Base-by-base conservation (phyloP, 768 basidiomycete species). In the Neoboletus magnificus region DNA sequence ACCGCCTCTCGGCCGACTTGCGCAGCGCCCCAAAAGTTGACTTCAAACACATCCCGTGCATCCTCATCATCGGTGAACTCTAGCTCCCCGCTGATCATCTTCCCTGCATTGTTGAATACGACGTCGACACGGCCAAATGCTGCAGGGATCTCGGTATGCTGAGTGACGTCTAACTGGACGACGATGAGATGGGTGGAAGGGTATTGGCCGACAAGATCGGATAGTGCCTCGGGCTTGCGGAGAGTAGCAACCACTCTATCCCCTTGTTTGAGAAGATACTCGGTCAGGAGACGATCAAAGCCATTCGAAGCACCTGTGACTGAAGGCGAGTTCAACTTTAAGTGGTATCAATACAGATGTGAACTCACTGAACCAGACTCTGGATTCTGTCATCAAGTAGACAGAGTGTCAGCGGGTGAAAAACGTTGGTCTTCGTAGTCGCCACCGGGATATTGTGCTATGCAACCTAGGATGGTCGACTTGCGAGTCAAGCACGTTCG, bases 221-320 rank as follows among this genome's bases (percentile, higher is more conserved):
- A 54, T 39, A 79, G 62, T 15, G 48, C 61, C 16, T 62, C 69
- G 2, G 78, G 77, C 54, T 64, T 74, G 50, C 77, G 77, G 25
- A 77, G 65, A 37, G 79, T 78, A 4, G 80, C 78, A 48, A 78
- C 70, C 23, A 70, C 77, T 32, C 54, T 73, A 33, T 76, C 66
- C 5, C 74, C 78, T 18, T 62, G 62, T 25, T 55, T 33, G 25
- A 79, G 67, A 43, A 69, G 72, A 20, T 53, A 40, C 52, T 74
- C 70, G 22, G 70, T 69, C 48, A 74, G 55, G 32, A 52, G n/a
- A 13, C 33, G 33, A 15, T 13, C 78, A 48, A 79, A 71, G 32
- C 78, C 76, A 18, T 73, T 58, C 1, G 71, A 74, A 3, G 71
- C 59, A 18, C 76, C 77, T 9, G 75, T 77, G 36, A 77, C 79